phyloP scores from a whole-genome alignment of 108 stramenopile genomes.

The Cyclostephanos tholiformis region DNA sequence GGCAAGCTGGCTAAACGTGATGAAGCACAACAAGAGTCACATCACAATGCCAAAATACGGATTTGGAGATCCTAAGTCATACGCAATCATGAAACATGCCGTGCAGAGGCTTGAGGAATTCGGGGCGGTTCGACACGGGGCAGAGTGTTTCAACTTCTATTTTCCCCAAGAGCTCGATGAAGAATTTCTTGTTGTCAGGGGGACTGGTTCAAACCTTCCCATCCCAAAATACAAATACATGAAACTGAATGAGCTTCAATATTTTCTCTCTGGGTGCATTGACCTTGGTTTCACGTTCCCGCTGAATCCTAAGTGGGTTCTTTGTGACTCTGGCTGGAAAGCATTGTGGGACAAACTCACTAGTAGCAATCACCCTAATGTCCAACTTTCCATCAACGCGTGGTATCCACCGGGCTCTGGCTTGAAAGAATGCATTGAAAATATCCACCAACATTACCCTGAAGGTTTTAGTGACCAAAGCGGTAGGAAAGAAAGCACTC shows the following conservation, averaged over 20 bases:
- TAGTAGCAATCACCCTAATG: slow-evolving; percentile 39
- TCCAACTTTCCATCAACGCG: slow-evolving; percentile 44
- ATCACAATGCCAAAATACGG: slow-evolving; percentile 67
- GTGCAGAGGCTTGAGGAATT: slow-evolving; percentile 58
- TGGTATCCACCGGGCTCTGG: slow-evolving; percentile 52
- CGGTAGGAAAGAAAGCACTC: slow-evolving; percentile 26
- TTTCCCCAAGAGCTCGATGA: slow-evolving; percentile 84
- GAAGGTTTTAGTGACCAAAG: slow-evolving; percentile 26
- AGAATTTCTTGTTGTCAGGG: slow-evolving; percentile 62
- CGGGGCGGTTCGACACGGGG: slow-evolving; percentile 77
- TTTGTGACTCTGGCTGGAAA: slow-evolving; percentile 52
- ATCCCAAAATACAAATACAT: slow-evolving; percentile 61
- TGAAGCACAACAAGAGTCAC: slow-evolving; percentile 56
- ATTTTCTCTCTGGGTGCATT: slow-evolving; percentile 54
- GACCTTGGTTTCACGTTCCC: slow-evolving; percentile 72
- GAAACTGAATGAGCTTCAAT: slow-evolving; percentile 58
- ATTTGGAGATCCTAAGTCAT: slow-evolving; percentile 79
- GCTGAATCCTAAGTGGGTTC: slow-evolving; percentile 61
- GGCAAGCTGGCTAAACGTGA: slow-evolving; percentile 61
- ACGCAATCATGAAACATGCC: slow-evolving; percentile 69
- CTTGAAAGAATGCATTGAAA: slow-evolving; percentile 42
- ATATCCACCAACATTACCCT: slow-evolving; percentile 40
- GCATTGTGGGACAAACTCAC: slow-evolving; percentile 49
- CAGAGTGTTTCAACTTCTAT: slow-evolving; percentile 80
- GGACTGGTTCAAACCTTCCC: slow-evolving; percentile 29